Evolutionary conservation across 2,329 filamentous ascomycete genomes (phyloP).

Genomic region (Cercospora brassicicola): DNA sequence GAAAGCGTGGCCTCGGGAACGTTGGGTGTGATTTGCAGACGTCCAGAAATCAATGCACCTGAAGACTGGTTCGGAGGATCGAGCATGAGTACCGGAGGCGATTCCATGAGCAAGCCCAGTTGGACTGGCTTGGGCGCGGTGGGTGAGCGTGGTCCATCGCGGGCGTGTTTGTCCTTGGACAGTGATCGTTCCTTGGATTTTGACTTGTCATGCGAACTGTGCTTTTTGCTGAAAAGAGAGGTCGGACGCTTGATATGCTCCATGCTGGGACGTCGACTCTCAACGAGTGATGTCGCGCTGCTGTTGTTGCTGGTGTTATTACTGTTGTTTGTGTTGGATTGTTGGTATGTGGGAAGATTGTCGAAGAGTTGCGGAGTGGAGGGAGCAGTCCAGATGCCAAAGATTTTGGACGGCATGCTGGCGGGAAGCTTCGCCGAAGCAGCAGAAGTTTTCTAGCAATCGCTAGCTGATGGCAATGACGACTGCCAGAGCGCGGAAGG

Average conservation of each 20-base stretch:
- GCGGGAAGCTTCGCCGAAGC: background rate
- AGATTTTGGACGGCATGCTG: conserved; percentile 38
- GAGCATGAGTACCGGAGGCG: conserved; percentile 81
- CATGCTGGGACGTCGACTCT: conserved; percentile 35
- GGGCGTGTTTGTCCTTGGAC: conserved; percentile 34
- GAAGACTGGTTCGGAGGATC: conserved; percentile 72
- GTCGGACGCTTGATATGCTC: conserved; percentile 40
- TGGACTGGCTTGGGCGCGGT: conserved; percentile 46
- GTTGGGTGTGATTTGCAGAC: conserved; percentile 71
- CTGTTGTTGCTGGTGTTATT: conserved; percentile 19
- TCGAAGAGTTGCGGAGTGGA: conserved; percentile 15
- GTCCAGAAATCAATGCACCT: conserved; percentile 81
- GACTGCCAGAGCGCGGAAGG: background rate
- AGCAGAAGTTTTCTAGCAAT: conserved; percentile 10
- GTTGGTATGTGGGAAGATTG: conserved; percentile 16
- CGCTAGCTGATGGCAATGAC: conserved; percentile 11
- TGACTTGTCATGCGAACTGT: conserved; percentile 21
- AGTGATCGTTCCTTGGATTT: conserved; percentile 33
- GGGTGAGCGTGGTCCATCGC: conserved; percentile 24
- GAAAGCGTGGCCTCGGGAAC: conserved; percentile 66
- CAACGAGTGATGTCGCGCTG: conserved; percentile 10
- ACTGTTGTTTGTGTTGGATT: conserved; percentile 10
- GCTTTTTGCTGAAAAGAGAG: conserved; percentile 25
- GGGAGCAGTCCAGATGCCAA: conserved; percentile 33
- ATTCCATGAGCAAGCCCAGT: conserved; percentile 70